Evolutionary conservation across 352 stramenopile species (phyloP).

Genomic region (Globisporangium takayamanum): DNA sequence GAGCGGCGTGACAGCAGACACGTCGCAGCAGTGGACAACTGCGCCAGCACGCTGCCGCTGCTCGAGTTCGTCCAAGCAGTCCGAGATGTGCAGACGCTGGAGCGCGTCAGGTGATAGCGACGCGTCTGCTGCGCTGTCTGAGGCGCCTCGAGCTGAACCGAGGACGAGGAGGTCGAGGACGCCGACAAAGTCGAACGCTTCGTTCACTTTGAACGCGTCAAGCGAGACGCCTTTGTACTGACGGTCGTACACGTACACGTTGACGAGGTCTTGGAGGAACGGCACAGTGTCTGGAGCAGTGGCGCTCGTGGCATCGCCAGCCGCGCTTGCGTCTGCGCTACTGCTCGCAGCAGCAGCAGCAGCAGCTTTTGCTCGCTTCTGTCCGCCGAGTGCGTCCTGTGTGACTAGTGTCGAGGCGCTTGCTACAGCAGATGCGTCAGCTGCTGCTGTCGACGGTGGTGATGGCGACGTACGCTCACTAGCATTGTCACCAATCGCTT

Average conservation of each 20-base stretch:
- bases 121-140: conserved; percentile 12
- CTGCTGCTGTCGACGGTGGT: conserved; percentile 4
- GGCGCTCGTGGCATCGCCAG: not conserved
- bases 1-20: conserved; percentile 23
- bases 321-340: conserved; percentile 14
- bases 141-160: conserved; percentile 11
- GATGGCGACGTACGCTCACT: not conserved
- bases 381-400: not conserved
- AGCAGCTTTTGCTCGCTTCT: not conserved
- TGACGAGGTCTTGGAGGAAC: conserved; percentile 31
- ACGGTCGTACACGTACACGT: conserved; percentile 67
- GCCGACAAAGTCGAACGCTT: conserved; percentile 76
- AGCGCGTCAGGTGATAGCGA: conserved; percentile 26
- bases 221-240: conserved; percentile 42
- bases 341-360: not conserved
- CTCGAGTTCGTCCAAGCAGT: conserved; percentile 54
- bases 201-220: conserved; percentile 75
- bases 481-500: conserved; percentile 17
- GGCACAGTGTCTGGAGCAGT: not conserved
- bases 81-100: conserved; percentile 53
- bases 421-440: not conserved
- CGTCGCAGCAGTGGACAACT: conserved; percentile 65
- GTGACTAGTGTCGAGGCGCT: too few species aligned
- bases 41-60: conserved; percentile 39
- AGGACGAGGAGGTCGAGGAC: conserved; percentile 62